Percentiles rank a stretch among this genome's conserved stretches.
phyloP scores from a whole-genome alignment of 108 stramenopile genomes.

The Skeletonema tropicum region DNA sequence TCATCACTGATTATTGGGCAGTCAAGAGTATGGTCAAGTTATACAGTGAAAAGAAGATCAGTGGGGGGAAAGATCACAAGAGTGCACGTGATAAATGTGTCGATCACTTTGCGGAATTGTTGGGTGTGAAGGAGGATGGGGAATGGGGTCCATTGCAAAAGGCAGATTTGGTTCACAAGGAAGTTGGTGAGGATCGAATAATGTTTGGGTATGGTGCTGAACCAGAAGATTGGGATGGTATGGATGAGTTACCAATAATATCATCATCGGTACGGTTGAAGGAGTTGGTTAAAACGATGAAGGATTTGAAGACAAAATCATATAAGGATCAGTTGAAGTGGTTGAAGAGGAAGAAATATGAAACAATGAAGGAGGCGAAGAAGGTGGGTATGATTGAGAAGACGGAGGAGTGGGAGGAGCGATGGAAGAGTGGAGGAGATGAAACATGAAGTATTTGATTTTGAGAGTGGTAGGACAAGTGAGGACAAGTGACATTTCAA shows the following conservation, averaged over 20 bases:
- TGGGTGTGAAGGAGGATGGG: constrained; percentile 64
- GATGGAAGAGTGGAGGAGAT: constrained; percentile 22
- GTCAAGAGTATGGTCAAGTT: constrained; percentile 67
- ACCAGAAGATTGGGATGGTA: constrained; percentile 37
- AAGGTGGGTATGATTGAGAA: constrained; percentile 45
- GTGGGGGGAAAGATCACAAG: constrained; percentile 66
- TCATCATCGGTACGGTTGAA: constrained; percentile 25
- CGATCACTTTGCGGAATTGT: constrained; percentile 62
- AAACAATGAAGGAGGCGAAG: constrained; percentile 35
- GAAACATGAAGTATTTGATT: not conserved
- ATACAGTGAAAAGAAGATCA: constrained; percentile 46
- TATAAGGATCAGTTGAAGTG: constrained; percentile 30
- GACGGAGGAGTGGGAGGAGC: constrained; percentile 45
- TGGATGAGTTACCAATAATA: constrained; percentile 16
- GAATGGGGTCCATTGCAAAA: constrained; percentile 21
- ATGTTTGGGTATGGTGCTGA: constrained; percentile 53
- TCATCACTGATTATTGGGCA: constrained; percentile 84
- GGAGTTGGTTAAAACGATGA: constrained; percentile 21
- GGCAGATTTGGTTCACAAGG: constrained; percentile 15
- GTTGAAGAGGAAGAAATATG: constrained; percentile 13
- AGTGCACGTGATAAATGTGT: constrained; percentile 70
- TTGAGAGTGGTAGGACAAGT: not conserved
- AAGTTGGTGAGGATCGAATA: not conserved
- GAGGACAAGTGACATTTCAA: not conserved
- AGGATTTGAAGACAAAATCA: constrained; percentile 15